Evolutionary conservation across 2,329 filamentous ascomycete genomes (phyloP).

Genomic region (Aspergillus transmontanensis): DNA sequence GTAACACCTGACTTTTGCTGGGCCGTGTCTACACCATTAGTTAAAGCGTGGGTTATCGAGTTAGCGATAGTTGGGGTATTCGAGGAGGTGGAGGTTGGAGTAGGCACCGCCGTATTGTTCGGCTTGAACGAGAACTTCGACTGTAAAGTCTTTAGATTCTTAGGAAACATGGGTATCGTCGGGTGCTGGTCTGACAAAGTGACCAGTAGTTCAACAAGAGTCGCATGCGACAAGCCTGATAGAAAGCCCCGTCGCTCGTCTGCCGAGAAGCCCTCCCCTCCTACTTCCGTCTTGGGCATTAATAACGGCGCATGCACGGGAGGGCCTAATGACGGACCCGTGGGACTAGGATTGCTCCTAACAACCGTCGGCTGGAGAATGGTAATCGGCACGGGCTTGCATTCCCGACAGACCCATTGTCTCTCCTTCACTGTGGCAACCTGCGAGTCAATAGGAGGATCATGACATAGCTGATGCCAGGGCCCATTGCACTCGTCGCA

Average conservation of each 20-base stretch:
- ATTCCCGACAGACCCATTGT: slow-evolving; percentile 72
- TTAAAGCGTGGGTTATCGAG: neutral
- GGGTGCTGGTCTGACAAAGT: slow-evolving; percentile 64
- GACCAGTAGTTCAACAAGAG: slow-evolving; percentile 67
- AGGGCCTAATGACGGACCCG: slow-evolving; percentile 7
- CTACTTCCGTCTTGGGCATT: slow-evolving; percentile 27
- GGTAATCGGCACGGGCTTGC: slow-evolving; percentile 53
- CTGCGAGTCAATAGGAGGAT: slow-evolving; percentile 71
- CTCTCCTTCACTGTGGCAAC: slow-evolving; percentile 67
- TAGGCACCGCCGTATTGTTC: slow-evolving; percentile 9
- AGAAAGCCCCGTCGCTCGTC: slow-evolving; percentile 66
- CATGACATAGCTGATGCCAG: slow-evolving; percentile 82
- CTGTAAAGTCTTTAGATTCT: slow-evolving; percentile 31
- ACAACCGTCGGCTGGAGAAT: slow-evolving; percentile 44
- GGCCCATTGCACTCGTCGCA: slow-evolving; percentile 79
- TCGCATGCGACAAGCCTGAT: slow-evolving; percentile 59
- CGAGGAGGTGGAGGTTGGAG: slow-evolving; percentile 4
- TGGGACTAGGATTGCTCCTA: slow-evolving; percentile 29
- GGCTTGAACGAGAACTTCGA: slow-evolving; percentile 23
- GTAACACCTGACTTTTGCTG: neutral
- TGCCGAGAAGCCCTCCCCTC: slow-evolving; percentile 30
- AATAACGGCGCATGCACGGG: slow-evolving; percentile 17
- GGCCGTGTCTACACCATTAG: neutral
- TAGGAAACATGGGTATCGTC: slow-evolving; percentile 66
- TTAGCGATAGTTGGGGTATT: slow-evolving; percentile 9